Conservation (phyloP, 1,284 basidiomycete genomes). For the Ustilago hordei region DNA sequence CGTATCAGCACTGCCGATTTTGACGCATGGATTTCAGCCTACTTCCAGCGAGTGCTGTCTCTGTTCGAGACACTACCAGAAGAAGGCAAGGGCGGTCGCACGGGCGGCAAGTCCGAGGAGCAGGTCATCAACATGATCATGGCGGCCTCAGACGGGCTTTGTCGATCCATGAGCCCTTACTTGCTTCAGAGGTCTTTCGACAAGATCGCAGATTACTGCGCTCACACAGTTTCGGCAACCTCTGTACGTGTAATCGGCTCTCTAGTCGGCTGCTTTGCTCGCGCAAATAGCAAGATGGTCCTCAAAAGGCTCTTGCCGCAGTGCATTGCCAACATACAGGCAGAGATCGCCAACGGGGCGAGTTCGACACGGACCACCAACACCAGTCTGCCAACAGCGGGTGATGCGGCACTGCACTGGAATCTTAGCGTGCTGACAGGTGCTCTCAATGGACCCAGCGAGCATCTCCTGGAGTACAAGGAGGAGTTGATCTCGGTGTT, state of each 20-base stretch:
- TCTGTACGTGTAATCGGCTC: constrained; percentile 90
- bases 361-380: constrained; percentile 90
- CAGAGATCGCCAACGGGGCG: constrained; percentile 89
- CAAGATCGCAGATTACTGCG: constrained; percentile 83
- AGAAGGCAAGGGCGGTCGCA: constrained; percentile 79
- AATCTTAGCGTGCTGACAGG: constrained; percentile 72
- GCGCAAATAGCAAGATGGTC: constrained; percentile 81
- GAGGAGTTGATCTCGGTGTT: constrained; percentile 79
- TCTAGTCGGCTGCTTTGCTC: constrained; percentile 85
- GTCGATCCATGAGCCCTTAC: constrained; percentile 85
- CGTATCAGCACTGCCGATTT: constrained; percentile 79
- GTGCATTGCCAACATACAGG: constrained; percentile 82
- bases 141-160: constrained; percentile 84
- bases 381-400: constrained; percentile 83
- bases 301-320: constrained; percentile 84
- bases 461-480: constrained; percentile 77
- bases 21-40: constrained; percentile 88
- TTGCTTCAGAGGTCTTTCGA: constrained; percentile 88
- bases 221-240: constrained; percentile 80
- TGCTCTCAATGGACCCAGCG: constrained; percentile 53
- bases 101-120: constrained; percentile 88
- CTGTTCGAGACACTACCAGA: constrained; percentile 94
- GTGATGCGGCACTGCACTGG: constrained; percentile 94
- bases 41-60: constrained; percentile 85
- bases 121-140: constrained; percentile 84